phyloP scores from a whole-genome alignment of 345 rosid species.

The Acer campestre region DNA sequence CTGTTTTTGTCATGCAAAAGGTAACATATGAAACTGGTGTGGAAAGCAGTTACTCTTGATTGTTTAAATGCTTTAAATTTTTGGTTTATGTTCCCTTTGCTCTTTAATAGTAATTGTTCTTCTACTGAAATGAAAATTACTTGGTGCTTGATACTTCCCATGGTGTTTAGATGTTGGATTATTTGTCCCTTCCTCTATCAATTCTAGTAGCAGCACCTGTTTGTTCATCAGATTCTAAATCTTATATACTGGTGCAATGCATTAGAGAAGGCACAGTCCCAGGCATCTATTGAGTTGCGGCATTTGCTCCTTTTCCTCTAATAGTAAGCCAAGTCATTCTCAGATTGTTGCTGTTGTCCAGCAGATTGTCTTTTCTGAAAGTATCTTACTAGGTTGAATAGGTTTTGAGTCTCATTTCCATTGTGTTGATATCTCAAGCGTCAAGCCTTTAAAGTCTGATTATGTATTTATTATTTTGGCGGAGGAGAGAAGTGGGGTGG shows the following conservation, averaged over 20 bases:
- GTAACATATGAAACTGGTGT: neutral
- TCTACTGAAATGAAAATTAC: neutral
- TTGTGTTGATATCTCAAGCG: neutral
- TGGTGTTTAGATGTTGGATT: neutral
- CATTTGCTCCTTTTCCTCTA: neutral
- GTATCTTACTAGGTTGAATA: neutral
- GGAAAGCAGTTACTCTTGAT: neutral
- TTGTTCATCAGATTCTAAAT: neutral
- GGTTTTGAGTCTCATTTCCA: conserved; percentile 6
- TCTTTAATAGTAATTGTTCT: neutral
- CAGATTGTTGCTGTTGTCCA: neutral
- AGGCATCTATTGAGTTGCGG: neutral
- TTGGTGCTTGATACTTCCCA: neutral
- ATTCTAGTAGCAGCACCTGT: neutral
- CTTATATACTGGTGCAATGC: neutral
- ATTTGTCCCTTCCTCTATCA: neutral
- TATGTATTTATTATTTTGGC: neutral
- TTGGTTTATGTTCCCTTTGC: neutral
- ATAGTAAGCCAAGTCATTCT: neutral
- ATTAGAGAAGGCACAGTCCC: neutral
- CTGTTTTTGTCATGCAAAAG: neutral
- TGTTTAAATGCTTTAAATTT: neutral
- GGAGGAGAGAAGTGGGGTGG: neutral
- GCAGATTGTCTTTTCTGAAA: neutral
- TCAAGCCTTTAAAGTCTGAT: neutral